Evolutionary conservation across 192 early-diverging fungal species (phyloP).

Genomic region (Coemansia sp.): DNA sequence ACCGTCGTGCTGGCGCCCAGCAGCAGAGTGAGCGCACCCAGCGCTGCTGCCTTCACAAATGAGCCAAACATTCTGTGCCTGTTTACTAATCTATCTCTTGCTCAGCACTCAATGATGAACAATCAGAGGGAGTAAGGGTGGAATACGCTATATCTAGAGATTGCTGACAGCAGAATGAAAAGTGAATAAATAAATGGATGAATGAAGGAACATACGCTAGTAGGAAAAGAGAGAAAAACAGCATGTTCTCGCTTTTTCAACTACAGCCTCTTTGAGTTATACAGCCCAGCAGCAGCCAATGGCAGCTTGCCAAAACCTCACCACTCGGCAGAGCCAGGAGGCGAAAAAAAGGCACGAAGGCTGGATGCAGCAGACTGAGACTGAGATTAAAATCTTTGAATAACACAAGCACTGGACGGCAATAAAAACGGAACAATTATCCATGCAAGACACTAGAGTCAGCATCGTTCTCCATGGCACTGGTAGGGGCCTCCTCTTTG

Average conservation of each 20-base stretch:
- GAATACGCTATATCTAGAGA: not conserved
- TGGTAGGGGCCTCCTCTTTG: not conserved
- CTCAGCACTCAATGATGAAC: not conserved
- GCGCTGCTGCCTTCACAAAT: conserved; percentile 30
- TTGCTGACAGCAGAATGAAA: not conserved
- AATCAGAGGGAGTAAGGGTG: not conserved
- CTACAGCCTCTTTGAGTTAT: too few species aligned
- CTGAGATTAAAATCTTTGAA: too few species aligned
- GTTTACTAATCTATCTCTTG: not conserved
- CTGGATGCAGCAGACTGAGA: too few species aligned
- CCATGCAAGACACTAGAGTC: not conserved
- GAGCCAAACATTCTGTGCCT: conserved; percentile 29
- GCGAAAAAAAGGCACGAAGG: conserved; percentile 1
- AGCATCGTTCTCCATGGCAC: not conserved
- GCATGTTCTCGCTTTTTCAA: too few species aligned
- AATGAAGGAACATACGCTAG: not conserved
- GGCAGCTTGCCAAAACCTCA: not conserved
- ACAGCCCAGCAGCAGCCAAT: not conserved
- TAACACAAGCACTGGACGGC: too few species aligned
- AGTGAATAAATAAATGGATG: not conserved
- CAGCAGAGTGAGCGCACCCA: conserved; percentile 24
- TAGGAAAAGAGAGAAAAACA: not conserved
- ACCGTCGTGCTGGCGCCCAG: conserved; percentile 7
- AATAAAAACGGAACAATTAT: too few species aligned
- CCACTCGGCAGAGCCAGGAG: not conserved